These are phyloP conservation scores for Silene coronaria DNA, from an alignment of 179 eudicot genomes.

Conservation along the genomic window DNA sequence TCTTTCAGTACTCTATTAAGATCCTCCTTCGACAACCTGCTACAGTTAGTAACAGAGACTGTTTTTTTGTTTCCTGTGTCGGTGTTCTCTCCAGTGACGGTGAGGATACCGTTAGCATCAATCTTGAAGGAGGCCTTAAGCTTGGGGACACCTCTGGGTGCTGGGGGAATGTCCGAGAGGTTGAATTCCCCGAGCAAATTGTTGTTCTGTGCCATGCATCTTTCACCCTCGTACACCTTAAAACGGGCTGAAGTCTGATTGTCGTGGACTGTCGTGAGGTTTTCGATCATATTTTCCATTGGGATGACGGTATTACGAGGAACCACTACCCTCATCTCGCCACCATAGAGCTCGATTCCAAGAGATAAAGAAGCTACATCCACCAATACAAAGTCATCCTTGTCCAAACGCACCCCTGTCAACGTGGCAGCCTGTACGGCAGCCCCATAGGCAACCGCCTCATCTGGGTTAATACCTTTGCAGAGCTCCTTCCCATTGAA, in stretches of 20 bases:
- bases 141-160: not conserved
- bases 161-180: not conserved
- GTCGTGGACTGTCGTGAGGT: not conserved
- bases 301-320: constrained; percentile 20
- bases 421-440: constrained; percentile 20
- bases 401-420: not conserved
- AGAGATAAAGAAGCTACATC: constrained; percentile 26
- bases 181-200: constrained; percentile 4
- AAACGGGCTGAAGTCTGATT: not conserved
- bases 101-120: constrained; percentile 11
- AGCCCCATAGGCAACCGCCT: constrained; percentile 26
- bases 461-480: constrained; percentile 19
- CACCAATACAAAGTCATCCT: constrained; percentile 7
- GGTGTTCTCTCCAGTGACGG: constrained; percentile 7
- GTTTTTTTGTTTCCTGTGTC: constrained; percentile 2
- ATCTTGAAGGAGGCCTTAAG: constrained; percentile 1
- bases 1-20: not conserved
- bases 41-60: not conserved
- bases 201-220: not conserved
- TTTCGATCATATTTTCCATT: not conserved
- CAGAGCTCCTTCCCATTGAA: constrained; percentile 22
- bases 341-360: constrained; percentile 9
- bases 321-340: constrained; percentile 6
- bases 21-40: constrained; percentile 11
- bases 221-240: constrained; percentile 9